Evolutionary conservation across 2,329 filamentous ascomycete genomes (phyloP).

Genomic region (Capronia epimyces): DNA sequence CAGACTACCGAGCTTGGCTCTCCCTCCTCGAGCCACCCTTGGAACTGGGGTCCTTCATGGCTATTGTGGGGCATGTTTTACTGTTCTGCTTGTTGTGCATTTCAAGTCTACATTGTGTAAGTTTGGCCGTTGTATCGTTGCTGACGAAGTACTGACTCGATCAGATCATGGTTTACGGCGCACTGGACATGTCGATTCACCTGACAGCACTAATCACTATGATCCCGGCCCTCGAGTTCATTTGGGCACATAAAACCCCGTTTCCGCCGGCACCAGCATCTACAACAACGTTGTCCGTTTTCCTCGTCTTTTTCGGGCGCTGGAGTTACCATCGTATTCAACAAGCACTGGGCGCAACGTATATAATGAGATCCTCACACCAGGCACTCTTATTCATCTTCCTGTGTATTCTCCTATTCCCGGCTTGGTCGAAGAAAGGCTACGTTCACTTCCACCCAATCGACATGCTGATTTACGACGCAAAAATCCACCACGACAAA

Average conservation of each 20-base stretch:
- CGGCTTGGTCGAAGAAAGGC: constrained; percentile 40
- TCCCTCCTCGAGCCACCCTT: constrained; percentile 36
- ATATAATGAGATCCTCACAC: constrained; percentile 11
- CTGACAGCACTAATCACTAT: constrained; percentile 22
- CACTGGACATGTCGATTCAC: constrained; percentile 23
- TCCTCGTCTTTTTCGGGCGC: constrained; percentile 24
- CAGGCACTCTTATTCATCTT: constrained; percentile 31
- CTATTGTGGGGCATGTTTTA: constrained; percentile 35
- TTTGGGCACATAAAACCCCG: constrained; percentile 25
- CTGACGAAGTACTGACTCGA: constrained; percentile 12
- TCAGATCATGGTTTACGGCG: constrained; percentile 25
- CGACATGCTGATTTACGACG: constrained; percentile 50
- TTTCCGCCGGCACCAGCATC: constrained; percentile 25
- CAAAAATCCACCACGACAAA: constrained; percentile 43
- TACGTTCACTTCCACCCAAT: constrained; percentile 49
- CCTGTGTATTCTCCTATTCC: constrained; percentile 39
- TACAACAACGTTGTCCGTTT: constrained; percentile 22
- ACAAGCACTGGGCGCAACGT: constrained; percentile 19
- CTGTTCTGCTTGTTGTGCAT: constrained; percentile 35
- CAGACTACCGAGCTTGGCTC: constrained; percentile 38
- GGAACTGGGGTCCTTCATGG: constrained; percentile 31
- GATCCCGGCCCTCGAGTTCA: constrained; percentile 25
- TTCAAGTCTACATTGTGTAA: constrained; percentile 39
- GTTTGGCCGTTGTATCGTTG: constrained; percentile 19
- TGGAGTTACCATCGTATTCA: constrained; percentile 21